Evolutionary conservation across 1,284 basidiomycete species (phyloP), one percentile per base, ranked within the genome.

Genomic region (Austroboletus rostrupii): DNA sequence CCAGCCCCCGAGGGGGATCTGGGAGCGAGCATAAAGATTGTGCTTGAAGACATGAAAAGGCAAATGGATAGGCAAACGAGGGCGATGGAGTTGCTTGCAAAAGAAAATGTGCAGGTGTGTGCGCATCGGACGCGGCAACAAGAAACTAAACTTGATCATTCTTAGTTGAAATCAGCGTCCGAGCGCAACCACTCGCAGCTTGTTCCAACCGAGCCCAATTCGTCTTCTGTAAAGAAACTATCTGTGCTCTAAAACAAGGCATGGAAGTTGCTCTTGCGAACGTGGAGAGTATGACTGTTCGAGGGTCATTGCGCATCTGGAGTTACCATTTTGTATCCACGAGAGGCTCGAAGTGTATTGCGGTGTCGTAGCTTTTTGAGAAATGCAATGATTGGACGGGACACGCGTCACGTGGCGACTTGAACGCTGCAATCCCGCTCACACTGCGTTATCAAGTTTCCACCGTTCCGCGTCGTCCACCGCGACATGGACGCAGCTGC

Each of bases 381-480:
- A n/a, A n/a, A 6, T 31, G 1, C 10, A 11, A 28, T 28, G 26
- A 13, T 31, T 31, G 29, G 29, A 13, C 29, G 29, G 29, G 61
- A 69, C 64, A 65, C 64, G 66, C 69, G 64, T 29, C 8, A n/a
- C 45, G 60, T 63, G 63, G 63, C 61, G 66, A 60, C 58, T 55
- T 52, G 50, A 59, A 55, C 55, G 53, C 57, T 56, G 23, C 23
- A 26, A 26, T 26, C 36, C 1, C 6, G 55, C 49, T 45, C 47
- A 38, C 37, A 35, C 17, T n/a, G 8, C 19, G 10, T 12, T 17
- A 38, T 16, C 19, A 16, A 21, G 7, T 11, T 11, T 19, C 16
- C 19, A 17, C 11, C 19, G 17, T 20, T 20, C 13, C 19, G 17
- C 36, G 36, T 38, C 19, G n/a, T 43, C 51, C 44, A 38, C 50